Base-by-base conservation (phyloP, 352 stramenopile species). In the Globisporangium lucens region DNA sequence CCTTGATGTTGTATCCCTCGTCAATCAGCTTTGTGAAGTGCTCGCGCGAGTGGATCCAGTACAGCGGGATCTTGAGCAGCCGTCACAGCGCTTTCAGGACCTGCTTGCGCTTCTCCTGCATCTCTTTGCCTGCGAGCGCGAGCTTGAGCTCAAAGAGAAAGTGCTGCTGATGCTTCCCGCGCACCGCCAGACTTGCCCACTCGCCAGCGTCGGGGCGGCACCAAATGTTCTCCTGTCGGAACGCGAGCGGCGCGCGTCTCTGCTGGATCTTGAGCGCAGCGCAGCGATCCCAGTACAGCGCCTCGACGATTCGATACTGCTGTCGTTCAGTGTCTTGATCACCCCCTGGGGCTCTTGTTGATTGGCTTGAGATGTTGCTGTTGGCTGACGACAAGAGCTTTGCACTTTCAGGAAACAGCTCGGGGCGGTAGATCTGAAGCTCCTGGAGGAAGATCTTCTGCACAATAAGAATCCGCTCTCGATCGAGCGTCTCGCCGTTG, bases 251-350 rank as follows among this genome's bases (percentile, higher is more conserved):
- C 20, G 65, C 49, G 27, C 87, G 74, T 15, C 78, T 62, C 63
- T 94, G 87, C 38, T 72, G 35, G 47, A 93, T 90, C 15, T 77
- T 75, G 0, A 94, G 53, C 1, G 87, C 87, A 6, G 84, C 83
- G 63, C 87, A 94, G 29, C 85, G 83, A 62, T 94, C 87, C 87
- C 87, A 94, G 57, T 94, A 94, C n/a, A 94, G 63, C 7, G 87
- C 78, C 62, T 91, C 73, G 3, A 94, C 76, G 0, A 87, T 33
- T 10, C 84, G 75, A 61, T 71, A 78, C 46, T 72, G 29, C 8
- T 24, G n/a, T 43, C 13, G 9, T 27, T 22, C 41, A 10, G n/a
- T 13, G 7, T 33, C 56, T 33, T 46, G n/a, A 7, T 43, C 55
- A n/a, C 61, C 52, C 6, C 24, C 51, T 63, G 24, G 5, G 66